Evolutionary conservation across 345 rosid species (phyloP), one percentile per base, ranked within the genome.

Genomic region (Populus ilicifolia): DNA sequence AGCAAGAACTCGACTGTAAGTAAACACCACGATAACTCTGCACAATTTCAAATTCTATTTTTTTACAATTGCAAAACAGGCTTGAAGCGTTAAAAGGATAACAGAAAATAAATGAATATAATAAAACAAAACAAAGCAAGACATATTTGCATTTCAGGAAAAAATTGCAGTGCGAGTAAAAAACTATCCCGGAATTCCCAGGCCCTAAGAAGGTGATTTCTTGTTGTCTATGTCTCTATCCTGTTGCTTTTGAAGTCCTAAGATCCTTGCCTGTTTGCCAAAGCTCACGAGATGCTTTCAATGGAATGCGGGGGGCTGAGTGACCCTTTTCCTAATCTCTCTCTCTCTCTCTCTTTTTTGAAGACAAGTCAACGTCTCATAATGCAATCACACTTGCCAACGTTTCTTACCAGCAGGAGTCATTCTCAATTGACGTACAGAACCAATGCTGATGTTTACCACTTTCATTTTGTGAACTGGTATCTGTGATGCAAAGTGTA

Each of bases 1-100:
- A 20, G 77, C 56, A 62, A 78, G 77, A 78, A 27, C 73, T 67
- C 27, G 9, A 67, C 61, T 72, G 77, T 33, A 33, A 33, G 36
- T 33, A 33, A 4, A 5, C 17, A 43, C 46, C 46, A 43, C 5
- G 52, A 14, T 14, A 13, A 4, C 52, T 1, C 52, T 0, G 16
- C 20, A 46, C 52, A 46, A 16, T 46, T 46, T 14, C 52, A 46
- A 4, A 2, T 46, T 46, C 52, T 5, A 13, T 46, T 14, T 14
- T 46, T 46, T 46, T 46, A 46, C 52, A 14, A 46, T 46, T 46
- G 20, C 52, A 13, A 46, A 14, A 10, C 14, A 46, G 52, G 17
- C 12, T 46, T 13, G 52, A 23, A 4, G 14, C 10, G 63, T 23
- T n/a, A 59, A 9, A 9, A n/a, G 63, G 25, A 59, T 12, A 59